Conservation (phyloP, 179 eudicot species). For the Amaranthus tricolor region DNA sequence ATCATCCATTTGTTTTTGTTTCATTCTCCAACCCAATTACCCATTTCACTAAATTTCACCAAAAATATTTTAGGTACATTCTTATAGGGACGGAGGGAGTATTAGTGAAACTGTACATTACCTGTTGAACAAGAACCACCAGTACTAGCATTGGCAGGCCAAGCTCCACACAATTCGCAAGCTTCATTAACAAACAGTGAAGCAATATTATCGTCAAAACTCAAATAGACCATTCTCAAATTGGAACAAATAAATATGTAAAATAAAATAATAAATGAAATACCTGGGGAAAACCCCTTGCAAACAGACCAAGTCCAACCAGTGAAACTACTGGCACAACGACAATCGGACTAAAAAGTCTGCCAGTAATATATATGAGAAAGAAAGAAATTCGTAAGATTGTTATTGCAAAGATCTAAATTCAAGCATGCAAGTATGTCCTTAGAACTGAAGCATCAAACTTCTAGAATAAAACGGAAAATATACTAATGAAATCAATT, state of each 20-base stretch:
- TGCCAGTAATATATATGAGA: conserved; percentile 23
- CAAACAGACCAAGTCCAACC: conserved; percentile 80
- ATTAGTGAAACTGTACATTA: conserved; percentile 24
- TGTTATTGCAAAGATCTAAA: not conserved
- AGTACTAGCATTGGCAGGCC: conserved; percentile 87
- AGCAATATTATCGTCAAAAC: conserved; percentile 10
- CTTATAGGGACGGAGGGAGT: no score
- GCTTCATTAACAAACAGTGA: conserved; percentile 35
- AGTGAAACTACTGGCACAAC: conserved; percentile 75
- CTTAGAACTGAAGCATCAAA: not conserved
- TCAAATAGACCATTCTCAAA: not conserved
- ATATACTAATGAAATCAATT: not conserved
- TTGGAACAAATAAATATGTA: not conserved
- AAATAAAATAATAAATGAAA: not conserved
- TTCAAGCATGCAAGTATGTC: not conserved
- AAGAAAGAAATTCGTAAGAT: conserved; percentile 3
- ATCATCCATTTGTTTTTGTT: no score
- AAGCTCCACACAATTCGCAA: conserved; percentile 80
- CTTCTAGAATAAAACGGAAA: not conserved
- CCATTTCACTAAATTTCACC: no score
- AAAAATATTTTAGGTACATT: no score
- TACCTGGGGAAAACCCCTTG: conserved; percentile 91
- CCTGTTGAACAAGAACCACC: conserved; percentile 74
- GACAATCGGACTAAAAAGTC: conserved; percentile 77
- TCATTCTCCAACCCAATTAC: no score